A percentile compares a stretch with the other conserved stretches of the same genome.
phyloP scores from a whole-genome alignment of 306 rosid species.

The Medicago lupulina region DNA sequence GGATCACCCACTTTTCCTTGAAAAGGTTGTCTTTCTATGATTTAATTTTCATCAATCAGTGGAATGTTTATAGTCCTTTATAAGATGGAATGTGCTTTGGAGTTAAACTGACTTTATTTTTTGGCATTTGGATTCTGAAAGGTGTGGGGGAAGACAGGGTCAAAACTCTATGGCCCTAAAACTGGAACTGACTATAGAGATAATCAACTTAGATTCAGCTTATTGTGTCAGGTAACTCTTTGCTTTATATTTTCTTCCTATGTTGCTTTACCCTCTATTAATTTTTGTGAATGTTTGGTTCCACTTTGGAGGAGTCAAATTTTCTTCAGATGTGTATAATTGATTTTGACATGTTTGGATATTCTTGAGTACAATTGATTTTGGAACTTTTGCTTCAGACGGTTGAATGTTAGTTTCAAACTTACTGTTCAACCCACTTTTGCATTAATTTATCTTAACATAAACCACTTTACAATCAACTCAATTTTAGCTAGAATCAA shows the following conservation, averaged over 20 bases:
- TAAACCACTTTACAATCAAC: background rate
- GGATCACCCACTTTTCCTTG: conserved; percentile 76
- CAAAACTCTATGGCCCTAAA: conserved; percentile 75
- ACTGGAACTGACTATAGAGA: conserved; percentile 72
- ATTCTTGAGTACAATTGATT: background rate
- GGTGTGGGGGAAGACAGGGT: conserved; percentile 82
- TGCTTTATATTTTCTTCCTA: background rate
- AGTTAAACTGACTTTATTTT: conserved; percentile 28
- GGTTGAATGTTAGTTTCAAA: background rate
- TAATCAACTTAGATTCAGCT: conserved; percentile 75
- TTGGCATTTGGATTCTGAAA: conserved; percentile 36
- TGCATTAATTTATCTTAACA: background rate
- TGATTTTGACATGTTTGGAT: background rate
- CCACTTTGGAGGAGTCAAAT: background rate
- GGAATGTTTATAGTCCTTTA: background rate
- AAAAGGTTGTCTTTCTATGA: conserved; percentile 51
- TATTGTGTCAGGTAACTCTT: conserved; percentile 65
- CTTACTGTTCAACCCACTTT: background rate
- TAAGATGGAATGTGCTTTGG: background rate
- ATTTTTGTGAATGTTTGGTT: background rate
- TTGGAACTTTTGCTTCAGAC: too few relatives aligned
- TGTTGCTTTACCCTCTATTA: background rate
- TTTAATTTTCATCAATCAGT: conserved; percentile 21
- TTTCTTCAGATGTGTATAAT: background rate
- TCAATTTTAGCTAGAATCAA: background rate